Base-by-base conservation (phyloP, 768 basidiomycete genomes). In the Amanita rimosa region DNA sequence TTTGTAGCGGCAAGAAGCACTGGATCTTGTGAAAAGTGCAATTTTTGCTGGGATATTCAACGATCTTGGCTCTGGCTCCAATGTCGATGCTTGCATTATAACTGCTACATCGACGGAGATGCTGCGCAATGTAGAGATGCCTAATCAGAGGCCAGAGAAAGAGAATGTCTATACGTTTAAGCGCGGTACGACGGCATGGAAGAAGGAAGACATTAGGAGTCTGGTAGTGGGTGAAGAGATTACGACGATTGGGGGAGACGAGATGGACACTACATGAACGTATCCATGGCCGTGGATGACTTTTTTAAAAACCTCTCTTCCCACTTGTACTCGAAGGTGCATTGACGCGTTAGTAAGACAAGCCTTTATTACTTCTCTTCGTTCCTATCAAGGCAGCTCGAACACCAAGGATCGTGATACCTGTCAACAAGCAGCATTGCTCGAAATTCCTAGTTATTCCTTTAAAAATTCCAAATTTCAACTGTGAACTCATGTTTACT, bases 41-140 rank as follows among this genome's bases (percentile, higher is more conserved):
- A 83, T 99, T 58, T 81, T 85, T 19, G 88, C 91, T 2, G 96
- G 96, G 76, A 94, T 99, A 62, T 98, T 96, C 79, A 98, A 99
- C 70, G 96, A 99, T 71, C 79, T 98, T 29, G 96, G 96, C 3
- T 97, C 95, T 0, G 96, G 96, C 37, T 93, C 90, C n/a, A 98
- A 99, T 62, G 79, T 98, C 58, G 96, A 99, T 64, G 95, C 93
- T 1, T 95, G 94, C 64, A 78, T 98, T 56, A 94, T 99, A 67
- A 93, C 90, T 3, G 82, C 84, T 39, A 68, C 74, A 43, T 71
- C 81, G 52, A 94, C 93, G 0, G 92, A 96, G 65, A 94, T 88
- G 87, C 69, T 97, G 51, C 78, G 96, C 53, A 97, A 97, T 69
- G 87, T 86, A 61, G 83, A 87, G 65, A 93, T 77, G 72, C 96